Evolutionary conservation across 1,284 basidiomycete genomes (phyloP).

Genomic region (Tremellales sp.): DNA sequence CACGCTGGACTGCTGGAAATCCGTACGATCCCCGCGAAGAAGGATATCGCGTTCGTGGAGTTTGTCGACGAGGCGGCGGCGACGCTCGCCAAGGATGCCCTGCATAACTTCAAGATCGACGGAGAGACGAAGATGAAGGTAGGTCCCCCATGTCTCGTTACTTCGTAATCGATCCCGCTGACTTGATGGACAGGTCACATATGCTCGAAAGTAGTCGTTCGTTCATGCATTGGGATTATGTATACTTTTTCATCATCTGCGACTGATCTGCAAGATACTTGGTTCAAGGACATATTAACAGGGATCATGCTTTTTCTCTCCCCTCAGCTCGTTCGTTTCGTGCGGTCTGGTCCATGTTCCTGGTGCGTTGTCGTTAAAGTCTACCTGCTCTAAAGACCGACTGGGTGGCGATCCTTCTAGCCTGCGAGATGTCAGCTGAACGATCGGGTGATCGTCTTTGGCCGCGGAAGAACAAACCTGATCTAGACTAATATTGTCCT

Average conservation of each 20-base stretch:
- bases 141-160: slow-evolving; percentile 13
- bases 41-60: slow-evolving; percentile 95
- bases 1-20: slow-evolving; percentile 92
- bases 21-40: slow-evolving; percentile 90
- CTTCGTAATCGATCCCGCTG: slow-evolving; percentile 1
- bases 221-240: not conserved
- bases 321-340: no score
- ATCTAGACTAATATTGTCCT: slow-evolving; percentile 78
- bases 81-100: slow-evolving; percentile 83
- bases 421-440: slow-evolving; percentile 29
- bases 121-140: slow-evolving; percentile 97
- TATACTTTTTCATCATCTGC: not conserved
- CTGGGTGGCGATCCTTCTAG: slow-evolving; percentile 52
- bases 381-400: slow-evolving; percentile 50
- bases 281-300: no score
- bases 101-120: slow-evolving; percentile 95
- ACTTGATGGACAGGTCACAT: slow-evolving; percentile 27
- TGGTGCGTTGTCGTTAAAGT: no score
- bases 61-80: slow-evolving; percentile 84
- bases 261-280: no score
- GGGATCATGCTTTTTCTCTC: no score
- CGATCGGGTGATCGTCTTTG: slow-evolving; percentile 1
- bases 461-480: slow-evolving; percentile 57
- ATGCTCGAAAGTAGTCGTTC: slow-evolving; percentile 42
- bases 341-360: no score